Base-by-base conservation (phyloP, 345 rosid species). In the Arabis alpina region DNA sequence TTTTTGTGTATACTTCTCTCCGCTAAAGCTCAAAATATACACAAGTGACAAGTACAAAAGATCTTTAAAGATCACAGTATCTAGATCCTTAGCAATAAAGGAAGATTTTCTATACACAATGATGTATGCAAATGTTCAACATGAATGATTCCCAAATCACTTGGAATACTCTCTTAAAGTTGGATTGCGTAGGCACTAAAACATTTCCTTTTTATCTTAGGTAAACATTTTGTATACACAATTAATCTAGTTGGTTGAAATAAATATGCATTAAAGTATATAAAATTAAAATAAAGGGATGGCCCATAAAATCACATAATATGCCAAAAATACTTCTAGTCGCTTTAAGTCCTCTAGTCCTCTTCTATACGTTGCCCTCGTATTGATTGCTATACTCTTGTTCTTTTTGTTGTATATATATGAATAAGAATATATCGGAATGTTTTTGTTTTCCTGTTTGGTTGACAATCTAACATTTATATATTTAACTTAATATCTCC, bases 231-330 rank as follows among this genome's bases (percentile, higher is more conserved):
- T 10, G 42, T 10, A 7, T 34, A 48, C 12, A 48, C 28, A 61
- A 16, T 36, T 8, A 49, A 12, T 63, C 13, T 44, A 67, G 41
- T 55, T 43, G 19, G 51, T 52, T 52, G 16, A 53, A 25, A 40
- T 53, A 28, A 41, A 27, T 15, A 53, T 15, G 61, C 41, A 41
- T 44, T 54, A 12, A 54, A 55, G 51, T 19, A 27, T 37, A 48
- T 42, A 49, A 19, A 15, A 28, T 50, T 28, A 8, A 70, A 58
- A 60, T 39, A 15, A 50, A 40, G 40, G 54, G 42, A 4, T 70
- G 74, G 60, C 75, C 75, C 75, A 71, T 52, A 42, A 61, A 71
- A 51, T 61, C 61, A 32, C 61, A 71, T 30, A 61, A 71, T 61
- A 61, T 43, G 61, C 61, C 68, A 71, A 71, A 19, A 71, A 61